Base-by-base conservation (phyloP, 2,329 filamentous ascomycete species). In the Pseudogymnoascus sp. region DNA sequence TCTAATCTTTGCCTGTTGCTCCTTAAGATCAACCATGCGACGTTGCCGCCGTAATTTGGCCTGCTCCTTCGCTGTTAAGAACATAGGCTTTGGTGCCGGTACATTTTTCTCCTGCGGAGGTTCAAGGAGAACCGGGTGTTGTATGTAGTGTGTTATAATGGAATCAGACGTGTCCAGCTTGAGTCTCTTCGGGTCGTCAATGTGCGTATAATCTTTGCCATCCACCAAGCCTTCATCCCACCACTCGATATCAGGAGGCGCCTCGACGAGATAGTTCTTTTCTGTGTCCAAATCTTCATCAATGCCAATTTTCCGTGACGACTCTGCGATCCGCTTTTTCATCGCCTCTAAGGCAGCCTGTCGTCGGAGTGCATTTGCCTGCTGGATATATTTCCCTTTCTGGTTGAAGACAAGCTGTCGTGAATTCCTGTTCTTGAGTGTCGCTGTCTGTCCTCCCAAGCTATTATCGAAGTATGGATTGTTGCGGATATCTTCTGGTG, bases 341-440 rank as follows among this genome's bases (percentile, higher is more conserved):
- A 99, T 93, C 66, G 88, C 88, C 78, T 99, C 95, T 28, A 99
- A 80, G 60, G 89, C 88, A 44, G 89, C 91, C 76, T 97, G 92
- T 65, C 91, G 85, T 66, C 94, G 87, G 61, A 97, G 78, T 63
- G 92, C 92, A 73, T 91, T 93, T 6, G 90, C 94, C 76, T 97
- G 93, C 67, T 92, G 88, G 65, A 97, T 96, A 72, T 96, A 97
- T 81, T 97, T 97, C 62, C 94, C 94, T 75, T 96, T 95, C 69
- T 92, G 87, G 70, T 97, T 96, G 79, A 99, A 97, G 11, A 91
- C 78, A 16, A 99, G 81, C 67, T 90, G 86, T 65, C 90, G 86
- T 10, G 91, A 84, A 66, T 89, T 82, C 60, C 92, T 83, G 38
- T 82, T 79, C 69, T 88, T 90, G 70, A 75, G 79, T 66, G 77